A percentile compares a stretch with the other conserved stretches of the same genome.
These are phyloP conservation scores for Dothideomycetes sp. DNA, from an alignment of 2,329 filamentous ascomycete species.

Conservation along the genomic window DNA sequence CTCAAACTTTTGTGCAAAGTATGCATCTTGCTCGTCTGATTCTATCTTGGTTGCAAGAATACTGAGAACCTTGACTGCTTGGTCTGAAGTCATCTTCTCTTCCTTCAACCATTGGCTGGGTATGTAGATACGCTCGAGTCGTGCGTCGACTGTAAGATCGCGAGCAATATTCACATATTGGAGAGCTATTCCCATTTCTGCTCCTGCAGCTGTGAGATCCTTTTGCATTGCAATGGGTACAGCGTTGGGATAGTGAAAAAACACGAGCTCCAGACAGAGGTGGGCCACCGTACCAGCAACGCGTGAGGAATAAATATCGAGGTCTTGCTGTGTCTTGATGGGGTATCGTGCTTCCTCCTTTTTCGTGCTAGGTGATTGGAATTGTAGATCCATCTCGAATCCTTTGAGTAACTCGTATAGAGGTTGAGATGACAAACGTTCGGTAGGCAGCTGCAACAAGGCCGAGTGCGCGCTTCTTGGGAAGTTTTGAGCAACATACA, in stretches of 20 bases:
- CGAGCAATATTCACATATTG: slow-evolving; percentile 70
- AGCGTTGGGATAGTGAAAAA: slow-evolving; percentile 40
- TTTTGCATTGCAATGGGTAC: slow-evolving; percentile 21
- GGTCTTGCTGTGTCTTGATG: slow-evolving; percentile 46
- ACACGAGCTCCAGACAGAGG: slow-evolving; percentile 55
- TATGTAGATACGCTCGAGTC: slow-evolving; percentile 56
- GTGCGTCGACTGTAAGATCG: slow-evolving; percentile 58
- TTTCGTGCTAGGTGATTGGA: slow-evolving; percentile 22
- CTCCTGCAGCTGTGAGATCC: slow-evolving; percentile 44
- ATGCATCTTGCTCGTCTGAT: slow-evolving; percentile 20
- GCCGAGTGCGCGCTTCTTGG: slow-evolving; percentile 42
- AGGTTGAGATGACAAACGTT: slow-evolving; percentile 46
- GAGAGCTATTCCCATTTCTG: slow-evolving; percentile 60
- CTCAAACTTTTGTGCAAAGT: slow-evolving; percentile 37
- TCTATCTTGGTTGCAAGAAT: slow-evolving; percentile 6
- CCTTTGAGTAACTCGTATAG: slow-evolving; percentile 55
- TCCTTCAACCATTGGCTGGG: slow-evolving; percentile 53
- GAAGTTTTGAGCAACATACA: slow-evolving; percentile 39
- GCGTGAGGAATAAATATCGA: slow-evolving; percentile 53
- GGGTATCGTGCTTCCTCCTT: slow-evolving; percentile 31
- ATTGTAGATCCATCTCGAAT: slow-evolving; percentile 57
- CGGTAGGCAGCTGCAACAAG: slow-evolving; percentile 47
- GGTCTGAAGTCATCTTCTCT: slow-evolving; percentile 40
- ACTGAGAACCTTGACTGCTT: slow-evolving; percentile 36
- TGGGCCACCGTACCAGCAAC: slow-evolving; percentile 65